Evolutionary conservation across 1,139 yeast genomes (phyloP).

Genomic region (Pichia sp.): DNA sequence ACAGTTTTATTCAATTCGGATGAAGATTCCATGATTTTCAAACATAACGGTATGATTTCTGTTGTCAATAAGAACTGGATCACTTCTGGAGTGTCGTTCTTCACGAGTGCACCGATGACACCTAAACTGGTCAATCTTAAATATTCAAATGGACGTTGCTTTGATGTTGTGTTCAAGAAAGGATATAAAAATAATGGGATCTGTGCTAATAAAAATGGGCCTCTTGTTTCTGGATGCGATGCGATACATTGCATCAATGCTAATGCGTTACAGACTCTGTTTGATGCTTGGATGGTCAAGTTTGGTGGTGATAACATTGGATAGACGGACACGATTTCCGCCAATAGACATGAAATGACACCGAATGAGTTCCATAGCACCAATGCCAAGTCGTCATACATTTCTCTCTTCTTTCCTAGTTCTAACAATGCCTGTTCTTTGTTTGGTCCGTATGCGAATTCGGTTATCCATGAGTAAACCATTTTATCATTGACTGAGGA

Average conservation of each 20-base stretch:
- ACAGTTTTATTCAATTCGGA: slow-evolving; percentile 94
- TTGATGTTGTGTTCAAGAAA: slow-evolving; percentile 86
- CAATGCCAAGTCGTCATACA: slow-evolving; percentile 89
- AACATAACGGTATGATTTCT: slow-evolving; percentile 91
- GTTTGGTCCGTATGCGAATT: slow-evolving; percentile 84
- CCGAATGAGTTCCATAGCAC: slow-evolving; percentile 97
- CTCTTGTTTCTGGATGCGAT: slow-evolving; percentile 87
- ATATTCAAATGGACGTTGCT: slow-evolving; percentile 92
- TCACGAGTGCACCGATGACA: slow-evolving; percentile 95
- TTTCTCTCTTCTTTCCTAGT: slow-evolving; percentile 91
- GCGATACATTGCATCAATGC: slow-evolving; percentile 97
- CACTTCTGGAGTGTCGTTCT: slow-evolving; percentile 94
- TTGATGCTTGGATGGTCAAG: slow-evolving; percentile 82
- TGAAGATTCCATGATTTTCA: slow-evolving; percentile 93
- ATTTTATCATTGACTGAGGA: slow-evolving; percentile 72
- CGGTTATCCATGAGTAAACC: slow-evolving; percentile 88
- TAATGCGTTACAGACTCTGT: slow-evolving; percentile 93
- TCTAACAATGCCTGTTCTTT: slow-evolving; percentile 92
- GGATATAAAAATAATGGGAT: slow-evolving; percentile 92
- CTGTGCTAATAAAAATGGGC: slow-evolving; percentile 82
- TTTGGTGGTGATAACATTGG: slow-evolving; percentile 88
- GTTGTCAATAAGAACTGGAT: slow-evolving; percentile 87
- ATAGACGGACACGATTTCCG: slow-evolving; percentile 87
- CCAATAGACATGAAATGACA: slow-evolving; percentile 87
- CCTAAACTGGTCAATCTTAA: slow-evolving; percentile 90